Percentiles rank a stretch among this genome's conserved stretches.
Conservation (phyloP, 2,329 filamentous ascomycete genomes). For the Graphilbum ipis-grandicollis region DNA sequence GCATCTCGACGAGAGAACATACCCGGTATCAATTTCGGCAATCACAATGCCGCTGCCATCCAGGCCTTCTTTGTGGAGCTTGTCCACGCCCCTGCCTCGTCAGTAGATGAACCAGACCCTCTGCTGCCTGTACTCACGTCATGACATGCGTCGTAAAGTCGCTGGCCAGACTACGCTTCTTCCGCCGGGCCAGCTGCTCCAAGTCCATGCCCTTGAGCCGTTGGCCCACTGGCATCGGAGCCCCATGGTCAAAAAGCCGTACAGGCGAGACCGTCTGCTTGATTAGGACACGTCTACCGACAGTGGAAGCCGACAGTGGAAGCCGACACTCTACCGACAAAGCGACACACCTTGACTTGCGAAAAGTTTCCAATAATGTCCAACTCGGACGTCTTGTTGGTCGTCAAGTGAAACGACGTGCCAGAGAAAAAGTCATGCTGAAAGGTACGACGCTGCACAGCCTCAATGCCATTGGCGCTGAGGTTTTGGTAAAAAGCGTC, state of each 20-base stretch:
- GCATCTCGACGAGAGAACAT: too few relatives aligned
- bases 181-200: slow-evolving; percentile 9
- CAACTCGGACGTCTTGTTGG: neutral
- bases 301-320: too few relatives aligned
- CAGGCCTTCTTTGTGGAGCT: slow-evolving; percentile 28
- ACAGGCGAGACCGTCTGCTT: neutral
- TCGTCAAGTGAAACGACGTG: neutral
- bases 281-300: too few relatives aligned
- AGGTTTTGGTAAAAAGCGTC: neutral
- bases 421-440: neutral
- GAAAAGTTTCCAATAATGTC: slow-evolving; percentile 1
- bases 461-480: neutral
- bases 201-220: neutral
- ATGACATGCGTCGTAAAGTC: slow-evolving; percentile 33
- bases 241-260: slow-evolving; percentile 30
- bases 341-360: neutral
- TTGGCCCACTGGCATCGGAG: slow-evolving; percentile 23
- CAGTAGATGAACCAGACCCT: too few relatives aligned
- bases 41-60: slow-evolving; percentile 34
- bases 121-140: slow-evolving; percentile 30
- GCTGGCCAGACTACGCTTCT: slow-evolving; percentile 17
- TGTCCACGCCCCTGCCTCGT: slow-evolving; percentile 14
- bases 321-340: too few relatives aligned
- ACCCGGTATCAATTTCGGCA: slow-evolving; percentile 33
- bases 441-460: neutral